phyloP scores from a whole-genome alignment of 805 yeast genomes.

The Maudiozyma bulderi region DNA sequence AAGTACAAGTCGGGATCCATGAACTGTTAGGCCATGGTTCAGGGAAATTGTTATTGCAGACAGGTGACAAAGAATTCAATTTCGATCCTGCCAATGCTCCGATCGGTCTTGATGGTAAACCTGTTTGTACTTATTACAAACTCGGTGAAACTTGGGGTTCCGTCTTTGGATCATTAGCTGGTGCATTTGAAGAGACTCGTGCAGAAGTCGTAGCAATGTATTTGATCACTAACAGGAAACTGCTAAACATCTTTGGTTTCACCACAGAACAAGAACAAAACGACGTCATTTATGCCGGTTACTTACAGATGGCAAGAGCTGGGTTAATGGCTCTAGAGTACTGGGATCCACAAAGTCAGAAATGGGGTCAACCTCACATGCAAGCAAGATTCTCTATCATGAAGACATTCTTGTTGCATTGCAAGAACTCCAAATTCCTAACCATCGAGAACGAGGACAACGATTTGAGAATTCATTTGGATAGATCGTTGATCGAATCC shows the following conservation, averaged over 20 bases:
- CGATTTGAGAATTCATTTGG: slow-evolving; percentile 53
- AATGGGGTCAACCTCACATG: slow-evolving; percentile 96
- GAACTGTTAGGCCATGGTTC: slow-evolving; percentile 88
- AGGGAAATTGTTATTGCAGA: slow-evolving; percentile 64
- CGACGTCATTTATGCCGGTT: slow-evolving; percentile 56
- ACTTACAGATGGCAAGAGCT: slow-evolving; percentile 78
- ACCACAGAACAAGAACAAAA: slow-evolving; percentile 47
- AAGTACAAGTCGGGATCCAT: slow-evolving; percentile 89
- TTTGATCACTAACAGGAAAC: slow-evolving; percentile 56
- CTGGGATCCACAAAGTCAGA: slow-evolving; percentile 72
- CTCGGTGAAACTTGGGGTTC: slow-evolving; percentile 89
- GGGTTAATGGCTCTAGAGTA: slow-evolving; percentile 75
- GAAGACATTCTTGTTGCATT: slow-evolving; percentile 52
- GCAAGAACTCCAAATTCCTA: slow-evolving; percentile 51
- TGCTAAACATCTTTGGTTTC: slow-evolving; percentile 68
- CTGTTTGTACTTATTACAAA: slow-evolving; percentile 60
- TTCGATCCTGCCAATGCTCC: slow-evolving; percentile 62
- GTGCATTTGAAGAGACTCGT: slow-evolving; percentile 86
- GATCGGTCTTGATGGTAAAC: slow-evolving; percentile 46
- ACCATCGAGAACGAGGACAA: slow-evolving; percentile 40
- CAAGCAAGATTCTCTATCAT: slow-evolving; percentile 83
- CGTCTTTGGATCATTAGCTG: slow-evolving; percentile 70
- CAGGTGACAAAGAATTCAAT: slow-evolving; percentile 55
- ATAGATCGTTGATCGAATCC: slow-evolving; percentile 51
- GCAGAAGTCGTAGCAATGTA: slow-evolving; percentile 87